phyloP scores from a whole-genome alignment of 2,329 filamentous ascomycete genomes.

The Fusarium sp. region DNA sequence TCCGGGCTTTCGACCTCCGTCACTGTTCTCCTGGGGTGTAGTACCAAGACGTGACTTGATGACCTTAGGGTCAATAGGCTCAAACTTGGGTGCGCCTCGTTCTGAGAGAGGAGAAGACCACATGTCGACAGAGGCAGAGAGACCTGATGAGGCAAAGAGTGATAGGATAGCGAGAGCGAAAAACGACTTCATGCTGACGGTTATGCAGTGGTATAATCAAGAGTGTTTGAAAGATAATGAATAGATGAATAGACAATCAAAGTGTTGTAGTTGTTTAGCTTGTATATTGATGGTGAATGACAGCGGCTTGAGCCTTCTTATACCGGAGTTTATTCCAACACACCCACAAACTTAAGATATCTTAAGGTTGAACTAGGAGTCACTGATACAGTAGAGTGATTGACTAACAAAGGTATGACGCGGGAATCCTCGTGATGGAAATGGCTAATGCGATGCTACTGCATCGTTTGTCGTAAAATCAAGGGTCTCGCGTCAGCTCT shows the following conservation, averaged over 20 bases:
- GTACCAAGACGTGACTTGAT: constrained; percentile 41
- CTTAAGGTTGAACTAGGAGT: background rate
- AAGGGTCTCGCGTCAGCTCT: constrained; percentile 24
- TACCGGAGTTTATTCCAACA: constrained; percentile 14
- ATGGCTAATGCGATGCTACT: constrained; percentile 28
- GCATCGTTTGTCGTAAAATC: constrained; percentile 16
- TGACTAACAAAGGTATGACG: constrained; percentile 27
- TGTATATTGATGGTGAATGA: constrained; percentile 3
- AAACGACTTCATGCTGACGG: constrained; percentile 35
- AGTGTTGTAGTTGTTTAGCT: background rate
- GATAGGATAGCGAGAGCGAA: constrained; percentile 20
- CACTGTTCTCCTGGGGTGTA: constrained; percentile 30
- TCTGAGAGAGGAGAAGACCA: constrained; percentile 35
- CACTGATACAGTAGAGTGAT: background rate
- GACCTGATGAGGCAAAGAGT: constrained; percentile 21
- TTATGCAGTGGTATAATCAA: background rate
- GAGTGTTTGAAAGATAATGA: background rate
- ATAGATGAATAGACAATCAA: background rate
- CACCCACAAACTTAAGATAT: background rate
- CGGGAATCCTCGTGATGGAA: constrained; percentile 28
- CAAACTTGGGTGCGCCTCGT: constrained; percentile 22
- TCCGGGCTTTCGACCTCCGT: constrained; percentile 27
- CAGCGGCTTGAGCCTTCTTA: constrained; percentile 26
- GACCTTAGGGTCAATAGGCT: constrained; percentile 37
- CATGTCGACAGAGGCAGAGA: constrained; percentile 41